phyloP scores from a whole-genome alignment of 225 moss, liverwort and hornwort genomes.

The Rhytidiadelphus loreus region DNA sequence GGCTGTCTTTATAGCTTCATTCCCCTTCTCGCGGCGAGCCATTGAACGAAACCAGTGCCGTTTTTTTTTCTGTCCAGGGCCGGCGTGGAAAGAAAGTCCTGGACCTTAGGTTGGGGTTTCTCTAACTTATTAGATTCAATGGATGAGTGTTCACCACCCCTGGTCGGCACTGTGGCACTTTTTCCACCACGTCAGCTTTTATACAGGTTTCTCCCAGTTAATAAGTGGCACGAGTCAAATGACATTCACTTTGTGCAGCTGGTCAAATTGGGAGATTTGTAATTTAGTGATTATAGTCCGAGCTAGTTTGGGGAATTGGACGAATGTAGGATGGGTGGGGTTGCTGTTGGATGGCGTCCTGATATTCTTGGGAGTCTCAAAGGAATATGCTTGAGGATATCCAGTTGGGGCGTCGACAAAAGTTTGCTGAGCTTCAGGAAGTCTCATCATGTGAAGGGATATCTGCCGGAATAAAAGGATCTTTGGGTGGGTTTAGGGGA shows the following conservation, averaged over 20 bases:
- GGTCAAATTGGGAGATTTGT: neutral
- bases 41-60: neutral
- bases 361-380: neutral
- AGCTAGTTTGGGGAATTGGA: neutral
- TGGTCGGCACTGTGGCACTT: neutral
- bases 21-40: neutral
- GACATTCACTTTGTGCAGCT: neutral
- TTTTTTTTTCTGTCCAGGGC: neutral
- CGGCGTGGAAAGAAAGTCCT: neutral
- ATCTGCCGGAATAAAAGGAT: conserved; percentile 28
- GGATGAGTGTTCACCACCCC: neutral
- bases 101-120: neutral
- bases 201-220: neutral
- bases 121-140: neutral
- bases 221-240: neutral
- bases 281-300: rapidly evolving
- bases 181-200: neutral
- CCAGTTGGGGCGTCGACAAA: conserved; percentile 3
- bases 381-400: conserved; percentile 31
- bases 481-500: neutral
- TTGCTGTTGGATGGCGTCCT: neutral
- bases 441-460: conserved; percentile 14
- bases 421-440: neutral
- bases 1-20: neutral
- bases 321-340: neutral